Evolutionary conservation across 768 basidiomycete species (phyloP), one percentile per base, ranked within the genome.

Genomic region (Tricholoma bakamatsutake): DNA sequence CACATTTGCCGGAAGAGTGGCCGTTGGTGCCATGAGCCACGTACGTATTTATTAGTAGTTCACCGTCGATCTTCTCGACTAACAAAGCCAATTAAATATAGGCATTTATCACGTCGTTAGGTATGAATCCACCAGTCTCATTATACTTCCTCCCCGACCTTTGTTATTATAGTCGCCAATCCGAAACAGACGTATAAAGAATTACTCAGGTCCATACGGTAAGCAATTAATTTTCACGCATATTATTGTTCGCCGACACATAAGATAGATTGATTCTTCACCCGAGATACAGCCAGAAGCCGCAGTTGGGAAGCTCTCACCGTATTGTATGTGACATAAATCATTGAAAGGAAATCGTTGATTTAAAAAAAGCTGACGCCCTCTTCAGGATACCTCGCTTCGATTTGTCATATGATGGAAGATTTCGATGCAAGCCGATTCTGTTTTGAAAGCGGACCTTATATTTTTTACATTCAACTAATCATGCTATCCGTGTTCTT

Each of bases 21-120:
- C 88, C 0, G 83, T 87, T 6, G 89, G 89, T 2, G 89, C 88
- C 3, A 90, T 90, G 85, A 88, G 87, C 67, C 77, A 86, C 69
- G 88, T 88, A 64, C 49, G 86, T 71, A 6, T n/a, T 43, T 55
- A 18, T 35, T 15, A 18, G 30, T 54, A 52, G n/a, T 15, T 34
- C 13, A 15, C 31, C 11, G 46, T 53, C 18, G 4, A 28, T 40
- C 50, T 28, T 48, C 35, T 52, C 46, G 2, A 1, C 17, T 53
- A 18, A 59, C 31, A 52, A 7, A 34, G 30, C 35, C n/a, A 30
- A 7, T 13, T 28, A 45, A 50, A 13, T 35, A 7, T 61, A 90
- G 86, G 87, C 86, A 0, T 85, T 88, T 62, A 75, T 86, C 47
- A 71, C 67, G 3, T 69, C 81, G 0, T 60, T 88, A 53, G 74